Conservation (phyloP, 768 basidiomycete species). For the Tremella fuciformis region DNA sequence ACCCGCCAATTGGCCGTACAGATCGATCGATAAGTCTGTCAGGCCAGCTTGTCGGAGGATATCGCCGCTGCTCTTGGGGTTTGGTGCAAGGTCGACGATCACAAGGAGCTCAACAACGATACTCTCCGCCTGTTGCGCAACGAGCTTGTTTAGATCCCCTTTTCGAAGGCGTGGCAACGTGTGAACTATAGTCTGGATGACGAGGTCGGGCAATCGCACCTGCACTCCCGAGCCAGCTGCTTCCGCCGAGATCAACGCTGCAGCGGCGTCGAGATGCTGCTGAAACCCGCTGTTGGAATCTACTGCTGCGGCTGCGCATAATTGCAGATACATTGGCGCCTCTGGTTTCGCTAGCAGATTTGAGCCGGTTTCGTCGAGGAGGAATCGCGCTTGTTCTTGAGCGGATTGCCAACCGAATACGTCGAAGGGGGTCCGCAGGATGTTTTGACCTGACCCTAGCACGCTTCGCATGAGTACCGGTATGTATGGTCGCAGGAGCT, state of each 20-base stretch:
- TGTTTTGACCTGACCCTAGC: slow-evolving; percentile 48
- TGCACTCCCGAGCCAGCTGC: neutral
- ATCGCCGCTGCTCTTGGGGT: neutral
- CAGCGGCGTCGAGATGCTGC: neutral
- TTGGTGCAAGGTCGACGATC: neutral
- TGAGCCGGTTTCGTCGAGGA: slow-evolving; percentile 66
- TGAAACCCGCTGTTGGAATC: neutral
- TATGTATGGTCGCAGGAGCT: slow-evolving; percentile 74
- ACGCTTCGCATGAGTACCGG: slow-evolving; percentile 64
- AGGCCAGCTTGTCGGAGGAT: neutral
- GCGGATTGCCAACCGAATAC: slow-evolving; percentile 73
- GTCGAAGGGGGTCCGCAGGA: slow-evolving; percentile 63
- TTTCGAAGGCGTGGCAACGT: neutral
- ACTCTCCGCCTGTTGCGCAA: neutral
- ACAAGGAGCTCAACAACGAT: neutral
- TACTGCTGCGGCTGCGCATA: neutral
- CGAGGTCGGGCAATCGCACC: neutral
- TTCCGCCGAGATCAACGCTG: neutral
- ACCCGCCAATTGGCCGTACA: neutral
- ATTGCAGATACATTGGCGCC: neutral
- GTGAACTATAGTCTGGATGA: neutral
- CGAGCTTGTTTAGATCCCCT: neutral
- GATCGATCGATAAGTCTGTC: neutral
- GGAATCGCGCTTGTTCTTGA: slow-evolving; percentile 65
- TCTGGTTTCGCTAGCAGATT: slow-evolving; percentile 54